A percentile compares a stretch with the other conserved stretches of the same genome.
These are phyloP conservation scores for Sporothrix euskadiensis DNA, from an alignment of 2,329 filamentous ascomycete species.

Conservation along the genomic window DNA sequence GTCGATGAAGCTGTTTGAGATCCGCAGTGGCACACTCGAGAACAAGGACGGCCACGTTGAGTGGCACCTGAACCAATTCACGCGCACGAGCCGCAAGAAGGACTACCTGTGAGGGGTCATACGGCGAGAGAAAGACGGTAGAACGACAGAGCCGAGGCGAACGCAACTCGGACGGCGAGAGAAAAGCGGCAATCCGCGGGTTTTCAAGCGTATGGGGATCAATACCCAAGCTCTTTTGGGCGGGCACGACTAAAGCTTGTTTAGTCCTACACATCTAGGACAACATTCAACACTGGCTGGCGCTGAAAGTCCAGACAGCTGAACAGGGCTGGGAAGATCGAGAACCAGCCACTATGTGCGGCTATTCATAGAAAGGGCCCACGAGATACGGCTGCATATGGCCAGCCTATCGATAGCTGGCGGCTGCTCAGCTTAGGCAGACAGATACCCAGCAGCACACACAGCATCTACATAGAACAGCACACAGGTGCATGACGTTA, in stretches of 20 bases:
- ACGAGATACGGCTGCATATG: not conserved
- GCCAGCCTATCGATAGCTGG: not conserved
- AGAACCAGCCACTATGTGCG: not conserved
- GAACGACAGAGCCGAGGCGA: not conserved
- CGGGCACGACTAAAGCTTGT: not conserved
- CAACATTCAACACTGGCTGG: not conserved
- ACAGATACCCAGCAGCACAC: not conserved
- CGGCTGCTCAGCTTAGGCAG: not conserved
- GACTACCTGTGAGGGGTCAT: slow-evolving; percentile 70
- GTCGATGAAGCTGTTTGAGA: slow-evolving; percentile 97
- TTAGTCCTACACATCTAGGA: not conserved
- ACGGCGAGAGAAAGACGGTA: not conserved
- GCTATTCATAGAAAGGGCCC: not conserved
- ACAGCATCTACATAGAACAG: not conserved
- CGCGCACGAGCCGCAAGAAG: slow-evolving; percentile 90
- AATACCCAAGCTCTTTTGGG: not conserved
- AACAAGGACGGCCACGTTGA: slow-evolving; percentile 95
- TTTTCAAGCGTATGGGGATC: not conserved
- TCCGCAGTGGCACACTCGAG: slow-evolving; percentile 85
- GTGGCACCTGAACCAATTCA: slow-evolving; percentile 96
- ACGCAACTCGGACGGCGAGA: not conserved
- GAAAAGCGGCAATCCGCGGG: slow-evolving; percentile 15
- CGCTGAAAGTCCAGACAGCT: not conserved
- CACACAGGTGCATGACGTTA: slow-evolving; percentile 3
- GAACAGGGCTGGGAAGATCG: not conserved